Percentiles rank a stretch among this genome's conserved stretches.
phyloP scores from a whole-genome alignment of 805 yeast species.

The Candida nemodendra region DNA sequence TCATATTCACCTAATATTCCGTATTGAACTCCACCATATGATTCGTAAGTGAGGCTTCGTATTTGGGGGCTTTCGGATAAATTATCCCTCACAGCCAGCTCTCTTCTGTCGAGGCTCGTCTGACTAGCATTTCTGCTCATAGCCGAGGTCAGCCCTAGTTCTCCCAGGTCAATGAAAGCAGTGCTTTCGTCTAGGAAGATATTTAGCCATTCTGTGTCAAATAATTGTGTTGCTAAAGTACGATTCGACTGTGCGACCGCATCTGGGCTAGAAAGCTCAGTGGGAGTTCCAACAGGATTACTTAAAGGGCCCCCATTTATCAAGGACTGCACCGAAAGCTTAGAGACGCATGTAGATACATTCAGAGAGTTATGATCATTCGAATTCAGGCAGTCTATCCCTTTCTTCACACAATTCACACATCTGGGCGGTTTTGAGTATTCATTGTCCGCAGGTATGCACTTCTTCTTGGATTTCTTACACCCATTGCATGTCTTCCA shows the following conservation, averaged over 20 bases:
- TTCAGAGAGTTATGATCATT: background rate
- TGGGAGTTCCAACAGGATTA: no score
- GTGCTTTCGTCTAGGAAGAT: slow-evolving; percentile 8
- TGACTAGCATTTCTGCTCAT: no score
- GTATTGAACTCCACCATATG: slow-evolving; percentile 6
- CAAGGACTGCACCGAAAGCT: background rate
- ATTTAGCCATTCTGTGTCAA: slow-evolving; percentile 9
- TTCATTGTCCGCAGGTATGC: background rate
- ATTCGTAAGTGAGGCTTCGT: slow-evolving; percentile 1
- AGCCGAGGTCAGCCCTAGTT: slow-evolving; percentile 1
- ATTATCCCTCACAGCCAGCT: background rate
- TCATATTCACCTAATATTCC: slow-evolving; percentile 11
- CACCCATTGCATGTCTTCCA: slow-evolving; percentile 3
- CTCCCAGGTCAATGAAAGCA: slow-evolving; percentile 7
- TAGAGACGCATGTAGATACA: background rate
- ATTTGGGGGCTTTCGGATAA: background rate
- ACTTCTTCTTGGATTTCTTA: slow-evolving; percentile 2
- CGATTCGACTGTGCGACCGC: background rate
- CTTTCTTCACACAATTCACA: slow-evolving; percentile 1
- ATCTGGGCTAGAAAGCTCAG: no score
- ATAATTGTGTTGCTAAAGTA: background rate
- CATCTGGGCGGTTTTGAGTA: background rate
- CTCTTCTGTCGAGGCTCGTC: no score
- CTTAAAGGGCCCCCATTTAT: slow-evolving; percentile 1
- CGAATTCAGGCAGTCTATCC: background rate